A percentile compares a stretch with the other conserved stretches of the same genome.
Conservation (phyloP, 257 asterid species). For the Marsdenia floribunda region DNA sequence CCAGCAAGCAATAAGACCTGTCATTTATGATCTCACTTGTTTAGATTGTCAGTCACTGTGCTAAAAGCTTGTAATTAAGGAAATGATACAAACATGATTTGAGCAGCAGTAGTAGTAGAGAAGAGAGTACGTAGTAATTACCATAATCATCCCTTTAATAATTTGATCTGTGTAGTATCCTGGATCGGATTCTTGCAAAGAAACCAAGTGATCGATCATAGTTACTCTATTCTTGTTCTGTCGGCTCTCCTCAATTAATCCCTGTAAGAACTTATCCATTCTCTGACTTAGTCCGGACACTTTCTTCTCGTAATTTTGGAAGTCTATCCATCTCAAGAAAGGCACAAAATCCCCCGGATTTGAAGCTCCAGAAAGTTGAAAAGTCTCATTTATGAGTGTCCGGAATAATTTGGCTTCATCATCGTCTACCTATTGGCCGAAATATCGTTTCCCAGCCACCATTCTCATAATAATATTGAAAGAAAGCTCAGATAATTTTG, state of each 20-base stretch:
- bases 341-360: constrained; percentile 29
- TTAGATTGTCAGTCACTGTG: too few relatives aligned
- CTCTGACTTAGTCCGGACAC: constrained; percentile 17
- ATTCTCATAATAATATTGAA: constrained; percentile 32
- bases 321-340: constrained; percentile 33
- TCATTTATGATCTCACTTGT: neutral
- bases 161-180: constrained; percentile 44
- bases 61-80: neutral
- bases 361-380: constrained; percentile 17
- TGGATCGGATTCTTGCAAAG: constrained; percentile 49
- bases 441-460: constrained; percentile 32
- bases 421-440: constrained; percentile 9
- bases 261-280: constrained; percentile 45
- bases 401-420: constrained; percentile 22
- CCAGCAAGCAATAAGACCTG: constrained; percentile 15
- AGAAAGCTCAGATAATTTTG: constrained; percentile 20
- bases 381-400: constrained; percentile 17
- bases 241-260: constrained; percentile 42
- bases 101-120: neutral
- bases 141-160: constrained; percentile 51
- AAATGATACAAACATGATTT: neutral
- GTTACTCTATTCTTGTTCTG: constrained; percentile 18
- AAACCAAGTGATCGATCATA: constrained; percentile 55
- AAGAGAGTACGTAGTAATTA: neutral
- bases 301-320: constrained; percentile 30